Conservation (phyloP, 1,284 basidiomycete species). For the Apiotrichum brassicae region DNA sequence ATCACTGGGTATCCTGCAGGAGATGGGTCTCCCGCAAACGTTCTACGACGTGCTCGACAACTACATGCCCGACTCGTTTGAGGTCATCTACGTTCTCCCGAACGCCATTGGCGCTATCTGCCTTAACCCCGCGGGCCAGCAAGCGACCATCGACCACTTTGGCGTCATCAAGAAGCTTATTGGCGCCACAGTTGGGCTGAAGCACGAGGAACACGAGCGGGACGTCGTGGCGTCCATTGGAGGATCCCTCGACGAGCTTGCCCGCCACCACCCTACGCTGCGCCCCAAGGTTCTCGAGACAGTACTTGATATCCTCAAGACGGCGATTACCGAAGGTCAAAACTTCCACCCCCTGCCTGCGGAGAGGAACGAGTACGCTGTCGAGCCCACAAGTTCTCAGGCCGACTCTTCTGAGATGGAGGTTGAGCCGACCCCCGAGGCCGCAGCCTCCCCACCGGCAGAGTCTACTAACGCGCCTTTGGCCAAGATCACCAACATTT, state of each 20-base stretch:
- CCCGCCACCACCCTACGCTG: constrained; percentile 88
- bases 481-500: constrained; percentile 20
- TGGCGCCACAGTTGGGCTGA: constrained; percentile 77
- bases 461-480: constrained; percentile 17
- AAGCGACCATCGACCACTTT: constrained; percentile 68
- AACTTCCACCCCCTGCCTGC: constrained; percentile 21
- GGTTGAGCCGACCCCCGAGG: constrained; percentile 2
- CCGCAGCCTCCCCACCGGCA: not conserved
- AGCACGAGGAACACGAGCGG: constrained; percentile 83
- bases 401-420: constrained; percentile 8
- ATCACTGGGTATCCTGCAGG: constrained; percentile 85
- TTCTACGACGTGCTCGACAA: constrained; percentile 81
- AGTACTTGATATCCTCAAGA: constrained; percentile 61
- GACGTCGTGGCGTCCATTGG: constrained; percentile 88
- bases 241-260: constrained; percentile 85
- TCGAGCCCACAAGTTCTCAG: constrained; percentile 4
- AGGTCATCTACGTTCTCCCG: constrained; percentile 85
- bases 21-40: constrained; percentile 78
- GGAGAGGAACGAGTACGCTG: constrained; percentile 20
- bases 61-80: constrained; percentile 78
- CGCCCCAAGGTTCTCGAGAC: constrained; percentile 73
- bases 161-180: constrained; percentile 79
- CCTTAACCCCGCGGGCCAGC: constrained; percentile 82
- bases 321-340: constrained; percentile 51
- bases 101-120: constrained; percentile 97